Percentiles rank a stretch among this genome's conserved stretches.
Evolutionary conservation across 768 basidiomycete genomes (phyloP).

Genomic region (Hygrocybe punicea): DNA sequence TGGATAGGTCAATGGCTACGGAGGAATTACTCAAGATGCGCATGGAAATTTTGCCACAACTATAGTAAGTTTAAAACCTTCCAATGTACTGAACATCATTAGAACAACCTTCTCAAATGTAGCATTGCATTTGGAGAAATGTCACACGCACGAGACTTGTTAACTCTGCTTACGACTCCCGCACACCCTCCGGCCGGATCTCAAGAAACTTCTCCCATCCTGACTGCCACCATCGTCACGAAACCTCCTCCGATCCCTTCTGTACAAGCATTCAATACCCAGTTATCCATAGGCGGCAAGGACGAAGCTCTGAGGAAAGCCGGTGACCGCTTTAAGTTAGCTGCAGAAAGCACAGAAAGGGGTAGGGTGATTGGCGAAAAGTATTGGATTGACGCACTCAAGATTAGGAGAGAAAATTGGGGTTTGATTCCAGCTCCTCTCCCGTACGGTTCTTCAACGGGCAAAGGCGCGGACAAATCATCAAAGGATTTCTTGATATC

Average conservation of each 20-base stretch:
- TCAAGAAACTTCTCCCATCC: constrained; percentile 16
- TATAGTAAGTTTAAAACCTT: constrained; percentile 55
- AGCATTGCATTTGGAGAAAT: constrained; percentile 80
- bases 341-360: constrained; percentile 66
- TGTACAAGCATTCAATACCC: constrained; percentile 68
- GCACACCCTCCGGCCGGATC: constrained; percentile 23
- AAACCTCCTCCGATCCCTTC: constrained; percentile 66
- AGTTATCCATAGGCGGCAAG: constrained; percentile 72
- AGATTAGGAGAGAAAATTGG: constrained; percentile 76
- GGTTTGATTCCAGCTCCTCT: constrained; percentile 75
- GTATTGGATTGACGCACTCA: constrained; percentile 82
- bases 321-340: constrained; percentile 63
- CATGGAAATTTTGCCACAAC: constrained; percentile 62
- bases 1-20: constrained; percentile 53
- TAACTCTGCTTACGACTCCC: constrained; percentile 48
- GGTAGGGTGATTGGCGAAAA: constrained; percentile 59
- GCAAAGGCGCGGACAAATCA: constrained; percentile 76
- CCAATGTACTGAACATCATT: neutral
- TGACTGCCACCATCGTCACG: constrained; percentile 62
- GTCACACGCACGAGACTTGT: constrained; percentile 68
- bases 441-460: constrained; percentile 62
- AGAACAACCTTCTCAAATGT: constrained; percentile 11
- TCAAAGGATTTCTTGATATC: constrained; percentile 79
- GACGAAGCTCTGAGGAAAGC: constrained; percentile 77
- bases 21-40: constrained; percentile 76